phyloP scores from a whole-genome alignment of 352 stramenopile species.

The Phytophthora hibernalis region DNA sequence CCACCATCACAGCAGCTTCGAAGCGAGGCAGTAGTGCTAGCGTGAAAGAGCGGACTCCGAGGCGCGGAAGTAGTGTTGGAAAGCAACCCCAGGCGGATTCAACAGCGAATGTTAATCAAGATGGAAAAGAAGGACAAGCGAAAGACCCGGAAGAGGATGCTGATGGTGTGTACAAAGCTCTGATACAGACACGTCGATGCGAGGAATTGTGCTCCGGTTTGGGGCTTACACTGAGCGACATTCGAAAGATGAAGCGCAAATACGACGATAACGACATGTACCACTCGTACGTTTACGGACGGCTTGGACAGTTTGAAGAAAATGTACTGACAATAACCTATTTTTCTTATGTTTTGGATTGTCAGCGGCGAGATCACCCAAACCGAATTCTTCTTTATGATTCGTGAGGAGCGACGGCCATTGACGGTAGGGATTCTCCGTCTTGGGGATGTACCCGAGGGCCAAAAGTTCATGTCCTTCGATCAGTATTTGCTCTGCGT shows the following conservation, averaged over 20 bases:
- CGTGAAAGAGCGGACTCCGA: not conserved
- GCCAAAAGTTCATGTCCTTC: conserved; percentile 72
- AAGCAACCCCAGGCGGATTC: conserved; percentile 9
- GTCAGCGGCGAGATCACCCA: conserved; percentile 73
- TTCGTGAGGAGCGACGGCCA: conserved; percentile 60
- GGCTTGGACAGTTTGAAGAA: not conserved
- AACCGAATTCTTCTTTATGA: conserved; percentile 79
- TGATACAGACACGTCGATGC: conserved; percentile 62
- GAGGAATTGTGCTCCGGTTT: conserved; percentile 60
- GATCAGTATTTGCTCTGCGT: conserved; percentile 70
- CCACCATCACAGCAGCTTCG: not conserved
- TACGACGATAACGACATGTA: conserved; percentile 83
- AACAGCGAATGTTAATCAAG: not conserved
- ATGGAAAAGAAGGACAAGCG: not conserved
- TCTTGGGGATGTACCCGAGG: conserved; percentile 41
- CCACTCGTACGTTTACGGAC: conserved; percentile 55
- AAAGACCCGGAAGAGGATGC: conserved; percentile 33
- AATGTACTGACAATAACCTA: not conserved
- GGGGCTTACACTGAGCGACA: conserved; percentile 58
- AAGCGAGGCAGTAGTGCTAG: conserved; percentile 16
- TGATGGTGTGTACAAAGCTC: conserved; percentile 54
- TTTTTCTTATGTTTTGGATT: not conserved
- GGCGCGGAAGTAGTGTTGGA: conserved; percentile 3
- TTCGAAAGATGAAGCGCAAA: conserved; percentile 75
- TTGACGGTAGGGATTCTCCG: conserved; percentile 65